Evolutionary conservation across 305 asterid species (phyloP).

Genomic region (Solanum hybrid): DNA sequence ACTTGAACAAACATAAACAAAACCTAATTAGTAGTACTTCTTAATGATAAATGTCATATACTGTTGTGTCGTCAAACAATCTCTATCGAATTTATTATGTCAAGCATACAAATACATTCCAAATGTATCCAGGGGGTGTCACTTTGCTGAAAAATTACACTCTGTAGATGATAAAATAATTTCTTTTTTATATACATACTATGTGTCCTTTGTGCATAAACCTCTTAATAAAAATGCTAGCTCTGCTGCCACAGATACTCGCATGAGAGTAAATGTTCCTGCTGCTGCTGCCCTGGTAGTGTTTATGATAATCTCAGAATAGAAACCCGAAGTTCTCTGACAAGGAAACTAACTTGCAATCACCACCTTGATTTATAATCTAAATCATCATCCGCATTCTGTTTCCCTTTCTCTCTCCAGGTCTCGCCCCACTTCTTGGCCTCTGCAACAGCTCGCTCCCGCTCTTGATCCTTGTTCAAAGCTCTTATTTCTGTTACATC

Average conservation of each 20-base stretch:
- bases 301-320: not conserved
- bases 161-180: not conserved
- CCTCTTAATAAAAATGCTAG: not conserved
- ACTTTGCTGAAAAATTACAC: not conserved
- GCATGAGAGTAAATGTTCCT: not conserved
- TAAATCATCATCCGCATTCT: not conserved
- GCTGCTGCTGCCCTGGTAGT: not conserved
- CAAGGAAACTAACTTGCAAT: not conserved
- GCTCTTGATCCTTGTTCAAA: slow-evolving; percentile 8
- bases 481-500: not conserved
- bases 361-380: not conserved
- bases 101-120: not conserved
- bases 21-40: not conserved
- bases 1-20: not conserved
- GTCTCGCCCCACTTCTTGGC: slow-evolving; percentile 28
- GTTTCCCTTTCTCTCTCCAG: slow-evolving; percentile 16
- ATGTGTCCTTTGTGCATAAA: not conserved
- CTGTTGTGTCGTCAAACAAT: not conserved
- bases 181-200: not conserved
- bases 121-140: not conserved
- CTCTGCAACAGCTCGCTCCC: slow-evolving; percentile 26
- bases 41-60: not conserved
- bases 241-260: not conserved
- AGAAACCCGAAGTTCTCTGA: not conserved
- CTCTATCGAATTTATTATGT: not conserved